A percentile compares a stretch with the other conserved stretches of the same genome.
phyloP scores from a whole-genome alignment of 306 rosid genomes.

The Prunus kanzakura region DNA sequence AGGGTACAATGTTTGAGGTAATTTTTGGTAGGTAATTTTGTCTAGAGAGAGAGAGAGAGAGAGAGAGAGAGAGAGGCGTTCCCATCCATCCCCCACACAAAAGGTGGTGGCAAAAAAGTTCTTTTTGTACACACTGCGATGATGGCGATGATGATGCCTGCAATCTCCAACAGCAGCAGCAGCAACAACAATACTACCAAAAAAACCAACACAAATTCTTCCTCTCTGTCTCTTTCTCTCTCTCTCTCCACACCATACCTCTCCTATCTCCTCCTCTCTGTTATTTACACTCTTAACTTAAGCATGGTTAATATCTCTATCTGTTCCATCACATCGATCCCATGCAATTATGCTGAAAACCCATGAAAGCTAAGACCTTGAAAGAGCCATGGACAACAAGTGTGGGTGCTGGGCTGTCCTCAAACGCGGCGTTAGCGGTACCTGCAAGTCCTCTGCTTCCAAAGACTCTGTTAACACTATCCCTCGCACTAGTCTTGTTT shows the following conservation, averaged over 20 bases:
- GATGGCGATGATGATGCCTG: slow-evolving; percentile 92
- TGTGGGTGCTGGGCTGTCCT: slow-evolving; percentile 93
- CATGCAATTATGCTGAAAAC: slow-evolving; percentile 23
- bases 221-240: background rate
- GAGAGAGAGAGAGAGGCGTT: slow-evolving; percentile 33
- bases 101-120: slow-evolving; percentile 88
- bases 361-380: slow-evolving; percentile 34
- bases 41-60: slow-evolving; percentile 12
- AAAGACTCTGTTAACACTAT: slow-evolving; percentile 73
- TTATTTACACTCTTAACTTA: background rate
- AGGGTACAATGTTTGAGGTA: slow-evolving; percentile 6
- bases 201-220: slow-evolving; percentile 2
- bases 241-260: slow-evolving; percentile 13
- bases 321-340: slow-evolving; percentile 7
- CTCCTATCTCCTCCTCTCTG: background rate
- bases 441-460: slow-evolving; percentile 76
- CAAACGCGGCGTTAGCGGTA: slow-evolving; percentile 74
- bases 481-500: slow-evolving; percentile 91
- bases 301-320: slow-evolving; percentile 16
- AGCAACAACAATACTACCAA: slow-evolving; percentile 16
- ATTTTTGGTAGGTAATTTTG: slow-evolving; percentile 22
- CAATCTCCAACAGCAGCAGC: slow-evolving; percentile 45
- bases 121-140: slow-evolving; percentile 92
- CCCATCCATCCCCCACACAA: slow-evolving; percentile 66
- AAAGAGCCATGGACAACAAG: slow-evolving; percentile 56